Evolutionary conservation across 768 basidiomycete species (phyloP).

Genomic region (Panaeolus papilionaceus): DNA sequence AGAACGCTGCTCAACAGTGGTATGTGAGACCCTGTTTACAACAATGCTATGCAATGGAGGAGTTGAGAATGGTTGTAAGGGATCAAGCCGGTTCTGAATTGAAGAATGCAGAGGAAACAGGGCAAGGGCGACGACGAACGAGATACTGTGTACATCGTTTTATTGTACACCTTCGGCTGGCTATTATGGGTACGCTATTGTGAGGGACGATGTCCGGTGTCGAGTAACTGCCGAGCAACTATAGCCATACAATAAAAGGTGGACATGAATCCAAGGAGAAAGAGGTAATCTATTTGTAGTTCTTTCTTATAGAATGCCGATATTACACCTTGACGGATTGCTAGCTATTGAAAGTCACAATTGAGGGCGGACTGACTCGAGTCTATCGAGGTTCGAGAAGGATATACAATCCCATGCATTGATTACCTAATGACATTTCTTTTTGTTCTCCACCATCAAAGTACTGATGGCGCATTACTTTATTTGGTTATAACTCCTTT

Average conservation of each 20-base stretch:
- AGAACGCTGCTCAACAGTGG: neutral
- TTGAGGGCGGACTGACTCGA: neutral
- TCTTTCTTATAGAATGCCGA: neutral
- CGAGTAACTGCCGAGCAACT: neutral
- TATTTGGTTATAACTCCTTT: neutral
- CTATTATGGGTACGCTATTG: neutral
- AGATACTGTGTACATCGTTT: neutral
- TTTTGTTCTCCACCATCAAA: slow-evolving; percentile 11
- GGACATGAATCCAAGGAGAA: neutral
- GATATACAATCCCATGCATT: neutral
- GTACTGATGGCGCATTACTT: neutral
- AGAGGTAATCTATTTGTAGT: slow-evolving; percentile 1
- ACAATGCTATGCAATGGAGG: neutral
- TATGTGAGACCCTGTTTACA: neutral
- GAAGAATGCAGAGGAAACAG: neutral
- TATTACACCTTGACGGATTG: neutral
- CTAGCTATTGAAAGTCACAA: neutral
- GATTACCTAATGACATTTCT: slow-evolving; percentile 10
- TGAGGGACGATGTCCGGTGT: neutral
- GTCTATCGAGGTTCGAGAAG: neutral
- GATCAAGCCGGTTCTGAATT: neutral
- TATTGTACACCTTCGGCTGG: neutral
- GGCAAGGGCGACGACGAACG: neutral
- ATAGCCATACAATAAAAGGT: neutral
- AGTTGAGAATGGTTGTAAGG: neutral